Evolutionary conservation across 2,329 filamentous ascomycete species (phyloP), one percentile per base, ranked within the genome.

Genomic region (Cercospora berteroae): DNA sequence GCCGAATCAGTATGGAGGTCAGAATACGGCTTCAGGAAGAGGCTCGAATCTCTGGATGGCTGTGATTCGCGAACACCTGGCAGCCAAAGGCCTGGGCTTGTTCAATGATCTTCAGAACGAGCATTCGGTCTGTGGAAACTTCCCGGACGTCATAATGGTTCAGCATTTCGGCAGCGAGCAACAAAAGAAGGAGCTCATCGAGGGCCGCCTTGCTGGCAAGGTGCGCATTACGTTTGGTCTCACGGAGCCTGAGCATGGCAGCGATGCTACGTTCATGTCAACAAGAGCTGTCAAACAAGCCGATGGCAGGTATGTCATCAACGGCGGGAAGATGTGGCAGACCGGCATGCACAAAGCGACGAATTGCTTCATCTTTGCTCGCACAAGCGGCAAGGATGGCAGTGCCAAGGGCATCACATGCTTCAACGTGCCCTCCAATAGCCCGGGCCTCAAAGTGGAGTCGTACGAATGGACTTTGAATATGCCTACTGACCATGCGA

Each of bases 401-500:
- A 81, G 83, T 4, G 79, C 84, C 0, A 81, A 79, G 64, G 87
- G 87, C 0, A 88, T 89, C 50, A 87, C 85, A 1, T 87, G 86
- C 61, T 89, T 89, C 71, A 80, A 89, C 29, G 83, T 88, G 0
- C 86, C 87, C 1, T 77, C 79, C 33, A 77, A 83, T 1, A 83
- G 85, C 0, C 80, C 81, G 0, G 87, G 87, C 0, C 71, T 89
- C 16, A 80, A 81, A 23, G 82, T 88, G 7, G 81, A 84, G 56
- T 86, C 84, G 42, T 89, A 87, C 70, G 84, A 89, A 76, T 89
- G 86, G 85, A 89, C 87, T 1, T 82, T 89, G 62, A 89, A 89
- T 72, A 89, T 89, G 87, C 87, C 87, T 0, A 89, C 87, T 5
- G 87, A 89, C 74, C 87, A 89, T 73, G 87, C 87, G 2, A 89